phyloP scores from a whole-genome alignment of 805 yeast genomes.

The Metschnikowia colocasiae region DNA sequence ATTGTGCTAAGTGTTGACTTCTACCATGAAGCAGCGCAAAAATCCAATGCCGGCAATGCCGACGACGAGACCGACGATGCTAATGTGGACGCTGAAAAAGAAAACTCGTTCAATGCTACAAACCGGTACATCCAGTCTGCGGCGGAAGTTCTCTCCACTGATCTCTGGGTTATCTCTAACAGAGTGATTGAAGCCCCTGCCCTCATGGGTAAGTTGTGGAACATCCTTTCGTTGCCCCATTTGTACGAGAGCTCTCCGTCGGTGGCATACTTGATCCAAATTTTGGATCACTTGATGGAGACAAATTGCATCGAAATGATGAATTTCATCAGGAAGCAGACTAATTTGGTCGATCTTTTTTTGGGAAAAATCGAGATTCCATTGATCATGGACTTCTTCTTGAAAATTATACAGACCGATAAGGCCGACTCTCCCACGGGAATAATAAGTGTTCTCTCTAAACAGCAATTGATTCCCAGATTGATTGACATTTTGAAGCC shows the following conservation, averaged over 20 bases:
- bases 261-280: constrained; percentile 47
- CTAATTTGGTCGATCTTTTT: constrained; percentile 72
- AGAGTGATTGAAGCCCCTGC: constrained; percentile 40
- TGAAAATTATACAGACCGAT: constrained; percentile 89
- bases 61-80: background rate
- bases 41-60: constrained; percentile 20
- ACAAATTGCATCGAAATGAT: constrained; percentile 55
- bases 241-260: constrained; percentile 37
- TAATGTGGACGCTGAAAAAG: background rate
- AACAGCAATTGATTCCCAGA: constrained; percentile 69
- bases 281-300: constrained; percentile 83
- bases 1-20: constrained; percentile 51
- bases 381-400: constrained; percentile 86
- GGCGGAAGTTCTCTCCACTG: constrained; percentile 39
- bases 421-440: constrained; percentile 88
- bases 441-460: constrained; percentile 68
- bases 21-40: constrained; percentile 29
- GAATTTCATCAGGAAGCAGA: constrained; percentile 65
- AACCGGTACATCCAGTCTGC: constrained; percentile 38
- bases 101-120: background rate
- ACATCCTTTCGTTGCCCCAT: constrained; percentile 29
- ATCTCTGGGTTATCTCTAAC: constrained; percentile 42
- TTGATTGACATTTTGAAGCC: constrained; percentile 71
- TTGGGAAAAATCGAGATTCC: constrained; percentile 88
- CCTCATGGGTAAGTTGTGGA: constrained; percentile 42